Evolutionary conservation across 257 asterid genomes (phyloP), one percentile per base, ranked within the genome.

Genomic region (Galeopsis tetrahit): DNA sequence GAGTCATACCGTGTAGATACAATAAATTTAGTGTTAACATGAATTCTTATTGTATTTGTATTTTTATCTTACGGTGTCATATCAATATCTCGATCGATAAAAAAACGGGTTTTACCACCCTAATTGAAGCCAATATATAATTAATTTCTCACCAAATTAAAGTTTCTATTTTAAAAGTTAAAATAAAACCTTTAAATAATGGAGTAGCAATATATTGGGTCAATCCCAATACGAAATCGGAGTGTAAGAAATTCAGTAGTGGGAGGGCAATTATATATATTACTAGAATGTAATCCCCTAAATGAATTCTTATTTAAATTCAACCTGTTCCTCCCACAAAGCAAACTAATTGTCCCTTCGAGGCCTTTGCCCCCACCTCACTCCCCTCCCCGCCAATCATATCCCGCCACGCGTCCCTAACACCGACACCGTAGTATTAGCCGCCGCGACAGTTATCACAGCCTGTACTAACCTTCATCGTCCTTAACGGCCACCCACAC

Each of bases 361-460:
- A 87, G 81, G 89, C 72, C 66, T 82, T 84, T 89, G 91, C 85
- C 83, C 64, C 88, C 74, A 63, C 15, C n/a, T n/a, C 75, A 70
- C 79, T 49, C 81, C 33, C 68, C 39, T 13, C 1, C 46, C 11
- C 28, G 2, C 86, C 92, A 86, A 81, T 81, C 44, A 6, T 0
- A 35, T 0, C 43, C 0, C 39, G 60, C 84, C 91, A 81, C 83
- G 78, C 80, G 86, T 73, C 6, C 69, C 73, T 43, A 82, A 74
- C 96, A 85, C 89, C 80, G 96, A 87, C 96, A 84, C 91, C 60
- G 11, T 21, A 66, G 75, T 49, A 84, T 78, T 77, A 73, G 90
- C 86, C 92, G 70, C 87, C 93, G 96, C 87, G 21, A 56, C 74
- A 68, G 92, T 80, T 33, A 35, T 33, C 21, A 57, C 73, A 33